These are phyloP conservation scores for Trichoderma breve DNA, from an alignment of 2,329 filamentous ascomycete species.

Conservation along the genomic window DNA sequence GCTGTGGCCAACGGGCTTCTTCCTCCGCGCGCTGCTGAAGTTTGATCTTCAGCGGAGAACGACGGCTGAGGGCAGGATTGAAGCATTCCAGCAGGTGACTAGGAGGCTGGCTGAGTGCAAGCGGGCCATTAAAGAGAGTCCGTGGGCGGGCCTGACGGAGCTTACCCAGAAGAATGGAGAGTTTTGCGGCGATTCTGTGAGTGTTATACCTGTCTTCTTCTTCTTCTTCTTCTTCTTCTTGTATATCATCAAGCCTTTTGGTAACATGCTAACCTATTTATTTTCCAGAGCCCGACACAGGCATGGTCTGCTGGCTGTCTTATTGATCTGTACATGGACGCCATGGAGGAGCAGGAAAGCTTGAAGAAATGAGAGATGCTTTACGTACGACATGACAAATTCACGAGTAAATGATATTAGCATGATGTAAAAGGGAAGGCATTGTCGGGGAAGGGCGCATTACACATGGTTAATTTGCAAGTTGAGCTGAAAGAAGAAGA, in stretches of 20 bases:
- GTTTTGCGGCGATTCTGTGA: slow-evolving; percentile 82
- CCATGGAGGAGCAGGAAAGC: slow-evolving; percentile 52
- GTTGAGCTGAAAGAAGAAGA: background rate
- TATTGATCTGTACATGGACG: slow-evolving; percentile 95
- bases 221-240: background rate
- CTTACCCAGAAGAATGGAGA: slow-evolving; percentile 87
- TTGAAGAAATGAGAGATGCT: background rate
- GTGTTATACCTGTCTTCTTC: slow-evolving; percentile 34
- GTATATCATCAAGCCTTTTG: background rate
- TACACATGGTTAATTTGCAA: background rate
- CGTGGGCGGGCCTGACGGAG: slow-evolving; percentile 90
- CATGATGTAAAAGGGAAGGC: background rate
- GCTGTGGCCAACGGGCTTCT: slow-evolving; percentile 97
- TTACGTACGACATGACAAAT: slow-evolving; percentile 2
- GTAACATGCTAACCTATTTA: background rate
- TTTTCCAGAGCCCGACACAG: slow-evolving; percentile 77
- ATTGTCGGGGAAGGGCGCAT: background rate
- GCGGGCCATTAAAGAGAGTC: slow-evolving; percentile 72
- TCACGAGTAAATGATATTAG: slow-evolving; percentile 11
- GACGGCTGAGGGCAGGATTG: slow-evolving; percentile 63
- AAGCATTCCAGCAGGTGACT: slow-evolving; percentile 94
- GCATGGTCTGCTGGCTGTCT: slow-evolving; percentile 94
- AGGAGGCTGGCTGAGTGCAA: slow-evolving; percentile 79
- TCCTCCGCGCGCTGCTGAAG: slow-evolving; percentile 83
- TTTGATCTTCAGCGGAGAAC: slow-evolving; percentile 76